phyloP scores from a whole-genome alignment of 2,329 filamentous ascomycete genomes.

The Ceratocystis alfenasii region DNA sequence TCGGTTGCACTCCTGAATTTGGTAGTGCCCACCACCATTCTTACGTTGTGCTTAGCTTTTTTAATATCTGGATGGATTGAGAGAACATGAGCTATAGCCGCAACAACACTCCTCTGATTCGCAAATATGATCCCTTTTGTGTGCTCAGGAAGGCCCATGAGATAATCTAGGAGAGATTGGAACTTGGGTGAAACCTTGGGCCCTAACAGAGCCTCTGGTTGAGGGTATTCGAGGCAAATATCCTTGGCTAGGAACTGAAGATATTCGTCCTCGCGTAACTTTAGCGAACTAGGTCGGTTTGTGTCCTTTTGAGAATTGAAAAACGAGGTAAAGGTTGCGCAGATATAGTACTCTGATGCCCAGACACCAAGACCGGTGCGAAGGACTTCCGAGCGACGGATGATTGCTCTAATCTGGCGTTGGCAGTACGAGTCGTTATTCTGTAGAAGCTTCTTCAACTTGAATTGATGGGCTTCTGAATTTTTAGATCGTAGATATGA shows the following conservation, averaged over 20 bases:
- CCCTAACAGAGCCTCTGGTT: conserved; percentile 23
- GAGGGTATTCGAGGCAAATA: conserved; percentile 27
- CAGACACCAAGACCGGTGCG: conserved; percentile 50
- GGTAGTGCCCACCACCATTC: conserved; percentile 45
- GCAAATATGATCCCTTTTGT: conserved; percentile 55
- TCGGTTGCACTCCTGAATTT: conserved; percentile 30
- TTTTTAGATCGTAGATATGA: conserved; percentile 35
- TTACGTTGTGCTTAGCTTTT: conserved; percentile 37
- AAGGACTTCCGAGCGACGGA: conserved; percentile 39
- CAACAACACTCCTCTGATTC: conserved; percentile 48
- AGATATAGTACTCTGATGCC: conserved; percentile 57
- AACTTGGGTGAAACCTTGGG: conserved; percentile 46
- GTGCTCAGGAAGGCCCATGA: conserved; percentile 26
- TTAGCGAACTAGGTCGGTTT: conserved; percentile 28
- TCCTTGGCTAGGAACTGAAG: conserved; percentile 37
- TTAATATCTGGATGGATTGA: conserved; percentile 38
- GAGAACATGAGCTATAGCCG: conserved; percentile 48
- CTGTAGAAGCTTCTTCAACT: conserved; percentile 32
- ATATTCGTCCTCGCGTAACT: conserved; percentile 43
- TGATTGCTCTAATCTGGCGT: conserved; percentile 45
- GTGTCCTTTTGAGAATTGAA: conserved; percentile 24
- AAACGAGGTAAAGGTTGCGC: conserved; percentile 33
- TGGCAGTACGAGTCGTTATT: conserved; percentile 41
- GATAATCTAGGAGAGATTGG: conserved; percentile 39
- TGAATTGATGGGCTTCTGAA: conserved; percentile 32